Conservation (phyloP, 331 rosid genomes). For the Stylosanthes scabra region DNA sequence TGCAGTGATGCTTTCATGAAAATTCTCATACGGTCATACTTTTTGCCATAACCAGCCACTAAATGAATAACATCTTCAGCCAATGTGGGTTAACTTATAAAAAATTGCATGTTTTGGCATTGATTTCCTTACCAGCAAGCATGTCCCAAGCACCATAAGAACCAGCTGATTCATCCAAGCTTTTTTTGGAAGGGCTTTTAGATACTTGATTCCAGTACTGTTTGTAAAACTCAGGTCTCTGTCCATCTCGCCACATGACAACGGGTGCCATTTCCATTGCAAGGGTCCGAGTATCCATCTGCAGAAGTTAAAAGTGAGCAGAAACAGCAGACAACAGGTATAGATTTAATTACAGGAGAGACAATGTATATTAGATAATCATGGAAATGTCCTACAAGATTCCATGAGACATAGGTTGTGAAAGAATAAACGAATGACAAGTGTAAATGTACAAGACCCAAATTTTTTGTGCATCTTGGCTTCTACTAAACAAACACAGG, state of each 20-base stretch:
- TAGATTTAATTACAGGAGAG: constrained; percentile 6
- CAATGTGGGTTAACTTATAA: neutral
- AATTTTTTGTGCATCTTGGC: constrained; percentile 3
- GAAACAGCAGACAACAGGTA: neutral
- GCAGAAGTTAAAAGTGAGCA: constrained; percentile 47
- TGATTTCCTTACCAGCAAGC: constrained; percentile 74
- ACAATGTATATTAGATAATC: neutral
- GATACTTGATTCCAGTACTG: constrained; percentile 74
- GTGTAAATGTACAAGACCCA: constrained; percentile 1
- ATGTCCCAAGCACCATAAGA: constrained; percentile 72
- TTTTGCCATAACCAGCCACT: neutral
- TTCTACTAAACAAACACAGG: constrained; percentile 15
- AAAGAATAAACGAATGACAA: constrained; percentile 6
- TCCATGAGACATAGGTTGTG: constrained; percentile 9
- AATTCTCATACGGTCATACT: neutral
- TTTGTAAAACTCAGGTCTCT: constrained; percentile 64
- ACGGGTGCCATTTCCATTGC: constrained; percentile 95
- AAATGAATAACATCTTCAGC: constrained; percentile 12
- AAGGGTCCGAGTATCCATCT: constrained; percentile 89
- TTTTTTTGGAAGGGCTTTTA: constrained; percentile 61
- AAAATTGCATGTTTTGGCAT: constrained; percentile 23
- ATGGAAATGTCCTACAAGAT: neutral
- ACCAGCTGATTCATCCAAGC: constrained; percentile 56
- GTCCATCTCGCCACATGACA: constrained; percentile 83
- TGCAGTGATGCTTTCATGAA: constrained; percentile 5